phyloP scores from a whole-genome alignment of 768 basidiomycete genomes.

The Termitomyces sp. region DNA sequence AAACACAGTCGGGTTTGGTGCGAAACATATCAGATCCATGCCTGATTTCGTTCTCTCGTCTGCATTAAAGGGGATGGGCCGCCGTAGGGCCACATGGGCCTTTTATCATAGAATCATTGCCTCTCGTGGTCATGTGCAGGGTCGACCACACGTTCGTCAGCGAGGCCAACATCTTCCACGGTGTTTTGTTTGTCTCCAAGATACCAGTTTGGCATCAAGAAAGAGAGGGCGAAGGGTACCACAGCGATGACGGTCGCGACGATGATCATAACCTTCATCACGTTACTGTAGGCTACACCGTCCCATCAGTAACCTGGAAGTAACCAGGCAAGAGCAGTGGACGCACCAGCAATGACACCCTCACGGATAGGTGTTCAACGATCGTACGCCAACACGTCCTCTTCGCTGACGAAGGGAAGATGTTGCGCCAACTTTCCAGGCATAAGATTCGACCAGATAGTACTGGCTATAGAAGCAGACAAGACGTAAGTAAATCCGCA shows the following conservation, averaged over 20 bases:
- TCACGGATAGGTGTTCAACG: conserved; percentile 54
- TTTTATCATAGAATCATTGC: conserved; percentile 3
- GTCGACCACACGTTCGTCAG: conserved; percentile 18
- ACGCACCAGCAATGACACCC: conserved; percentile 55
- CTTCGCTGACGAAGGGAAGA: conserved; percentile 44
- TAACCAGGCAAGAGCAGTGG: conserved; percentile 5
- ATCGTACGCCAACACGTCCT: conserved; percentile 41
- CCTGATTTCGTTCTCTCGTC: too few relatives aligned
- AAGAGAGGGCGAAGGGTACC: conserved; percentile 51
- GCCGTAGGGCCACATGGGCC: background rate
- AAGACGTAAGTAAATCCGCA: background rate
- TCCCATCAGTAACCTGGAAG: background rate
- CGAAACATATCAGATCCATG: too few relatives aligned
- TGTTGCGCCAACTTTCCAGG: conserved; percentile 51
- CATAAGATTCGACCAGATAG: conserved; percentile 65
- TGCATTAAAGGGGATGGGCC: too few relatives aligned
- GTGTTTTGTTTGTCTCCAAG: conserved; percentile 72
- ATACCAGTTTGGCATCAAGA: conserved; percentile 61
- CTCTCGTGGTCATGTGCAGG: conserved; percentile 5
- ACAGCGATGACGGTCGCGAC: conserved; percentile 49
- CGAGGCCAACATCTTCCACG: conserved; percentile 40
- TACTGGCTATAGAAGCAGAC: conserved; percentile 37
- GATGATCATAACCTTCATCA: conserved; percentile 54
- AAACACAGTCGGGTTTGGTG: too few relatives aligned
- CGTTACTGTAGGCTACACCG: conserved; percentile 43